These are phyloP conservation scores for Nitzschia sp. DNA, from an alignment of 108 stramenopile species.

Conservation along the genomic window DNA sequence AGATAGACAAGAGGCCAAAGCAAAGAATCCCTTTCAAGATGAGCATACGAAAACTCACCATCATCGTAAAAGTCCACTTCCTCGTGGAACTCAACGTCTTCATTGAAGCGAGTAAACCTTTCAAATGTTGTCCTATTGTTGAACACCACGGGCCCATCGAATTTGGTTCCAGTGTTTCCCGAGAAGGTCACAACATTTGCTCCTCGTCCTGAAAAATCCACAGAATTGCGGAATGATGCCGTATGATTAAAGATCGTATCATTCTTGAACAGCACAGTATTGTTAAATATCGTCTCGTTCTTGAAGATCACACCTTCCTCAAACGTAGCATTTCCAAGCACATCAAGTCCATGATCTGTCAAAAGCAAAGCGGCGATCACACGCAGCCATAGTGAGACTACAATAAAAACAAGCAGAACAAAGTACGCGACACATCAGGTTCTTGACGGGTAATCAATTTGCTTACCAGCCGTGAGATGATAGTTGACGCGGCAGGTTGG, in stretches of 20 bases:
- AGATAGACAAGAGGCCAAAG: too few species aligned
- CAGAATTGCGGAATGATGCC: too few species aligned
- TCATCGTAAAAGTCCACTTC: background rate
- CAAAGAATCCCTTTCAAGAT: too few species aligned
- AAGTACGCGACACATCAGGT: too few species aligned
- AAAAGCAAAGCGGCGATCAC: background rate
- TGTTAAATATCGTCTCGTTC: background rate
- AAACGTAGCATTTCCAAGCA: background rate
- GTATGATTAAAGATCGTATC: background rate
- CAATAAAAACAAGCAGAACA: background rate
- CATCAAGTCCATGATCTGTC: background rate
- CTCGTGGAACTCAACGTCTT: background rate
- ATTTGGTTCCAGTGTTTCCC: background rate
- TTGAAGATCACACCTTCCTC: background rate
- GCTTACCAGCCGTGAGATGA: background rate
- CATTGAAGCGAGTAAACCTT: background rate
- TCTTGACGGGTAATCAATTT: background rate
- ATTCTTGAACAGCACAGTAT: background rate
- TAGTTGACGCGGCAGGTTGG: background rate
- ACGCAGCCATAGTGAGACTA: background rate
- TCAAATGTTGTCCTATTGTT: background rate
- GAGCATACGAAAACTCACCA: too few species aligned
- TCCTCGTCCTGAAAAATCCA: background rate
- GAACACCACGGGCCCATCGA: background rate
- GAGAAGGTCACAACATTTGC: background rate